Evolutionary conservation across 2,329 filamentous ascomycete genomes (phyloP), one percentile per base, ranked within the genome.

Genomic region (Colletotrichum acutatum): DNA sequence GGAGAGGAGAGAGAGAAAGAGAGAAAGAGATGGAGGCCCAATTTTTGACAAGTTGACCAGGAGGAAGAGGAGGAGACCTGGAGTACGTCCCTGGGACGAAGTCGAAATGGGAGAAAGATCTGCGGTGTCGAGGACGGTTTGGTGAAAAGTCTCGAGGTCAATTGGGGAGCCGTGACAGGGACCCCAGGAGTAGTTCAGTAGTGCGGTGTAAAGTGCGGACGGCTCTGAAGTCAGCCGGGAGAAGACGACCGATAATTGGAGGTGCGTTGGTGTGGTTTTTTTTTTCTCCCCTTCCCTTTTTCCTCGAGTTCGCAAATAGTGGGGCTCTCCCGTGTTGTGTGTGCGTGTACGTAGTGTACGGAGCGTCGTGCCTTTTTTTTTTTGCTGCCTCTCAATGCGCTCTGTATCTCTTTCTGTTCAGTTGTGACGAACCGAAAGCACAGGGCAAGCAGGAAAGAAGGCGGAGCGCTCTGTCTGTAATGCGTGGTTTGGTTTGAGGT

Each of bases 91-190:
- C 71, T 58, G 53, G 67, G 61, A 68, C 60, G 42, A 66, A 42
- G 16, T 72, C 69, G 70, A 53, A 70, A 70, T 62, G 70, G 70
- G 49, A 58, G 49, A 63, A 63, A 62, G 72, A 73, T 74, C 71
- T 71, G 70, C 65, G 52, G 66, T 66, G 37, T 61, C 56, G 65
- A 69, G 56, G 61, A 66, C 65, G 24, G 34, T 72, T 65, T 65
- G 65, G 72, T 57, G 69, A 69, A 62, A 72, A 68, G 69, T 70
- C 61, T 74, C 70, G 67, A 73, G 67, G 57, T 73, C 71, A 65
- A 71, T 65, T 71, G 60, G 68, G 58, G 32, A 66, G 60, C 24
- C 49, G 71, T 66, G 56, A 71, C 71, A 71, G 67, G 71, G 61
- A 56, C 56, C 66, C 71, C 71, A 54, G 62, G 67, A 53, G 65